These are phyloP conservation scores for Paramecium caudatum DNA, from an alignment of 73 alveolate genomes.

Conservation along the genomic window DNA sequence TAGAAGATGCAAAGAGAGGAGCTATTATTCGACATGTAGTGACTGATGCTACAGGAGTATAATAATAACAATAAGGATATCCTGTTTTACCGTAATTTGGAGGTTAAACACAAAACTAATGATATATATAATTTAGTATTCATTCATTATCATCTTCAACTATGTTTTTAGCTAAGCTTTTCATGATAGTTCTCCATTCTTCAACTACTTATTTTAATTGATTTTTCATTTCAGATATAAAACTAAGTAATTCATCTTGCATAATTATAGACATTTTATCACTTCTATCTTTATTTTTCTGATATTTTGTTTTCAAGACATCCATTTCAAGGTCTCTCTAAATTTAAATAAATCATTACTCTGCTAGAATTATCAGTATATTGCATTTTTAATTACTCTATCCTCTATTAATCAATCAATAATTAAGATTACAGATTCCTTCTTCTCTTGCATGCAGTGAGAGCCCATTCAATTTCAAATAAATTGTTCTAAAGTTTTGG, in stretches of 20 bases:
- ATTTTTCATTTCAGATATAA: neutral
- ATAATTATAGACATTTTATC: slow-evolving; percentile 67
- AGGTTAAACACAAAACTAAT: neutral
- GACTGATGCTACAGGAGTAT: neutral
- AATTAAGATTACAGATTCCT: slow-evolving; percentile 20
- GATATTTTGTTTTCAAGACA: slow-evolving; percentile 51
- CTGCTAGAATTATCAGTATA: slow-evolving; percentile 66
- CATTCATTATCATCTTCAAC: slow-evolving; percentile 35
- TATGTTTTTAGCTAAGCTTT: neutral
- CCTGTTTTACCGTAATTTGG: neutral
- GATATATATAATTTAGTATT: neutral
- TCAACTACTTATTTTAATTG: neutral
- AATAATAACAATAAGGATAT: neutral
- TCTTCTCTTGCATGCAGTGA: slow-evolving; percentile 72
- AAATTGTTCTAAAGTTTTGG: neutral
- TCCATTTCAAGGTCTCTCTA: slow-evolving; percentile 77
- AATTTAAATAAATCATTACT: slow-evolving; percentile 11
- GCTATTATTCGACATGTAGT: neutral
- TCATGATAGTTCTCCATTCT: slow-evolving; percentile 11
- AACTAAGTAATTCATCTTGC: slow-evolving; percentile 40
- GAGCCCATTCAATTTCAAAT: slow-evolving; percentile 62
- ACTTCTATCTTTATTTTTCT: slow-evolving; percentile 66
- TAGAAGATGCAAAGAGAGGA: neutral
- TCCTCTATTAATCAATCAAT: slow-evolving; percentile 56
- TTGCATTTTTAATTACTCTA: slow-evolving; percentile 61